phyloP scores from a whole-genome alignment of 2,329 filamentous ascomycete species.

The Stemphylium vesicarium region DNA sequence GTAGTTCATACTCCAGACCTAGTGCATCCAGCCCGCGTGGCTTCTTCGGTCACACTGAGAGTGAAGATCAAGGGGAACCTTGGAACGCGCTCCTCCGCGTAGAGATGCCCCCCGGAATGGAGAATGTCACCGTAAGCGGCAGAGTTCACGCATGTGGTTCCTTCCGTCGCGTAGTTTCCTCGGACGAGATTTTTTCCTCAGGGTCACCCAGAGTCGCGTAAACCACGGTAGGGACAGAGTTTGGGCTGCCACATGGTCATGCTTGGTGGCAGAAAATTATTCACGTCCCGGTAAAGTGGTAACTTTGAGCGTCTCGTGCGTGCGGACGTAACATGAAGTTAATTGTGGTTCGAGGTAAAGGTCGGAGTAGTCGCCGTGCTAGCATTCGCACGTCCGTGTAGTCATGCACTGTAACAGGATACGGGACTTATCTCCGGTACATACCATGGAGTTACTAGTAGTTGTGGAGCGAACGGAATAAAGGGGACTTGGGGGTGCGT shows the following conservation, averaged over 20 bases:
- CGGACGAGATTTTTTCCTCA: no score
- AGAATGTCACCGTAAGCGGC: no score
- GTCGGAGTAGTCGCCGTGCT: background rate
- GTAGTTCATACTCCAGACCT: no score
- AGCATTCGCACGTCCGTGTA: background rate
- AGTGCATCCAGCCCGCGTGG: no score
- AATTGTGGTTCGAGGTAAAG: background rate
- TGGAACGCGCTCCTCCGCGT: no score
- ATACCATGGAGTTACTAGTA: background rate
- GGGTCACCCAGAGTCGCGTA: no score
- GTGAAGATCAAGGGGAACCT: no score
- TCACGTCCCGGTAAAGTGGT: background rate
- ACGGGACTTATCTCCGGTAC: background rate
- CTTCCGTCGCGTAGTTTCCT: no score
- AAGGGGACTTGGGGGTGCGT: background rate
- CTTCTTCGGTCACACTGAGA: no score
- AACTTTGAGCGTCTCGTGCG: conserved; percentile 1
- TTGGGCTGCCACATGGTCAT: conserved; percentile 3
- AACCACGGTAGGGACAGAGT: background rate
- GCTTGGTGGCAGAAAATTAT: conserved; percentile 7
- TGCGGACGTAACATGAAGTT: background rate
- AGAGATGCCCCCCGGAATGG: no score
- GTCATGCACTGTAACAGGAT: background rate
- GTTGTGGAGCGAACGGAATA: background rate
- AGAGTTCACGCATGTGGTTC: no score